These are phyloP conservation scores for Pseudoscleropodium purum DNA, from an alignment of 225 moss, liverwort and hornwort species.

Conservation along the genomic window DNA sequence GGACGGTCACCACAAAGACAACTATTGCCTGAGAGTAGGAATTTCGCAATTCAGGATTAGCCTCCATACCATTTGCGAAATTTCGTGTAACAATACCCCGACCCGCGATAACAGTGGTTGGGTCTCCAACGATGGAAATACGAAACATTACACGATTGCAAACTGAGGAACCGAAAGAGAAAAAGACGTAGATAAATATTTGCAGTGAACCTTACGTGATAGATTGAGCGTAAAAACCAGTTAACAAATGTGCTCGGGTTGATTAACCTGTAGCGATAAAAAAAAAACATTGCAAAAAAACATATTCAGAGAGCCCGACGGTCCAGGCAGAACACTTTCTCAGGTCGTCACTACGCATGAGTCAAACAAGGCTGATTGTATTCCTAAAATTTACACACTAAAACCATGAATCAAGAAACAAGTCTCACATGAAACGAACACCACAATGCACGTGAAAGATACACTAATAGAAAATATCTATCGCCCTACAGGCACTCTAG, in stretches of 20 bases:
- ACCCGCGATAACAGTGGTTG: background rate
- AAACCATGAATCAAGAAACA: background rate
- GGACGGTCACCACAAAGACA: conserved; percentile 68
- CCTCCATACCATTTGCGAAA: background rate
- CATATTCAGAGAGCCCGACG: background rate
- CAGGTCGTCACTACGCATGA: background rate
- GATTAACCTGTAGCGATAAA: conserved; percentile 37
- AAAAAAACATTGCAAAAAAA: background rate
- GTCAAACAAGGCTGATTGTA: background rate
- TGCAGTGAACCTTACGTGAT: conserved; percentile 49
- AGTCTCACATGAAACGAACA: background rate
- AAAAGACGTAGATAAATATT: background rate
- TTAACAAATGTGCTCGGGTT: conserved; percentile 90
- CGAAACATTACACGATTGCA: background rate
- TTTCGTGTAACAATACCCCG: background rate
- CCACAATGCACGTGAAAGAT: background rate
- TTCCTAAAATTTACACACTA: background rate
- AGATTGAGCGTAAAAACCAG: conserved; percentile 87
- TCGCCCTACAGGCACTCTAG: background rate
- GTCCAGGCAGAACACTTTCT: background rate
- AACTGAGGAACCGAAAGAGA: background rate
- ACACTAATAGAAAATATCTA: background rate
- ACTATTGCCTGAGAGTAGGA: conserved; percentile 60
- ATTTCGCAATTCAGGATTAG: background rate
- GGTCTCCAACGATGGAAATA: background rate